Base-by-base conservation (phyloP, 371 early-diverging fungal genomes). In the Mucor plumbeus region DNA sequence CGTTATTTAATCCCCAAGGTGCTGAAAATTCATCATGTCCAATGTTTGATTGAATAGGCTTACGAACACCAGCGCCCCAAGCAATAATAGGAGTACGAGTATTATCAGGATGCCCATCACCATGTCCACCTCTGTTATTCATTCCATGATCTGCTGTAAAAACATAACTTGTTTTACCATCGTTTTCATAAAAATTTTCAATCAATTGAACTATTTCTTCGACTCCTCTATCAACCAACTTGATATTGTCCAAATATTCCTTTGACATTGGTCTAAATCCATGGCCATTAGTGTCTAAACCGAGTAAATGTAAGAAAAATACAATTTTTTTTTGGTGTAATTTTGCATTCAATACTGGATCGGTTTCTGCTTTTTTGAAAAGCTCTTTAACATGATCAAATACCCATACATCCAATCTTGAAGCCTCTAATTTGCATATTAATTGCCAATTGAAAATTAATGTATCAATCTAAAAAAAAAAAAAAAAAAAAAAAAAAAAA, bases 81-180 rank as follows among this genome's bases (percentile, higher is more conserved):
- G 92, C 94, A 64, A 98, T 85, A 26, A 98, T 77, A 4, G 98
- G 98, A 9, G 97, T 97, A 43, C 93, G 85, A 3, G 97, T 97
- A 69, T 94, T 95, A 72, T 97, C 95, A 8, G 97, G 97, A 73
- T 98, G 91, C 11, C 97, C 97, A 72, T 98, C 98, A 53, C 98
- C 98, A 72, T 97, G 98, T 44, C 77, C 92, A 81, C 89, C 95
- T 61, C 91, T 85, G 68, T 95, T 93, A 68, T 90, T 88, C 98
- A 98, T 98, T 43, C 98, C 98, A 74, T 98, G 98, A 79, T 98
- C 98, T 0, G 97, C 89, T 11, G 97, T 95, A 67, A 97, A 94
- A 1, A 98, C 83, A 71, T 89, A 97, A 7, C 96, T 89, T 4
- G 97, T 98, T 64, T 84, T 76, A 34, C 86, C 89, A 74, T 97